Conservation (phyloP, 257 asterid genomes). For the Solanum infundibuliforme region DNA sequence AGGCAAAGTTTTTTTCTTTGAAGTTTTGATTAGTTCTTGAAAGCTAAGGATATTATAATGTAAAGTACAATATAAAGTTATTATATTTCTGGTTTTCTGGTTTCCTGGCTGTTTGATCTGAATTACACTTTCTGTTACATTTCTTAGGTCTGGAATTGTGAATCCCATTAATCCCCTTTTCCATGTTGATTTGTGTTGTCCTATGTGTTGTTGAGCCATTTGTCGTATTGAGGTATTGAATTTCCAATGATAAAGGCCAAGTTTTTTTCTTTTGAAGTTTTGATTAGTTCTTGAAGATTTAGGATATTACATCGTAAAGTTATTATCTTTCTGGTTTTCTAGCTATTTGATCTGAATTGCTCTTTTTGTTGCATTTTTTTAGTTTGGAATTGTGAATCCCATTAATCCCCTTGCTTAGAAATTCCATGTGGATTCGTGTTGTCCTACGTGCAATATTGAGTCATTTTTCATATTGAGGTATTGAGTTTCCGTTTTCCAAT, state of each 20-base stretch:
- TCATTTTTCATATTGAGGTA: not conserved
- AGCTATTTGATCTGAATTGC: not conserved
- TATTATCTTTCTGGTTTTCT: not conserved
- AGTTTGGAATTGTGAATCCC: not conserved
- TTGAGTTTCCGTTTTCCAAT: not conserved
- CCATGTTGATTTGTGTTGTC: not conserved
- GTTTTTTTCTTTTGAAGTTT: not conserved
- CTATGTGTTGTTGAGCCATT: not conserved
- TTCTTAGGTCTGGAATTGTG: not conserved
- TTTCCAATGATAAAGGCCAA: not conserved
- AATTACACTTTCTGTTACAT: not conserved
- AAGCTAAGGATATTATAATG: not conserved
- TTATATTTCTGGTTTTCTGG: not conserved
- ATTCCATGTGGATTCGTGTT: not conserved
- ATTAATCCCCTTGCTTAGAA: not conserved
- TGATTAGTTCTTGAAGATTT: not conserved
- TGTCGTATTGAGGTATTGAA: not conserved
- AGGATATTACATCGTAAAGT: not conserved
- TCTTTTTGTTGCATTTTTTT: not conserved
- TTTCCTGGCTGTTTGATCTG: not conserved
- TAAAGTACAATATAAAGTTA: conserved; percentile 5
- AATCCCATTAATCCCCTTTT: not conserved
- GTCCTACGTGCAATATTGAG: not conserved
- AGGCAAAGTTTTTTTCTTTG: not conserved
- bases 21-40: not conserved